Base-by-base conservation (phyloP, 179 eudicot species). In the Nepenthes alata region DNA sequence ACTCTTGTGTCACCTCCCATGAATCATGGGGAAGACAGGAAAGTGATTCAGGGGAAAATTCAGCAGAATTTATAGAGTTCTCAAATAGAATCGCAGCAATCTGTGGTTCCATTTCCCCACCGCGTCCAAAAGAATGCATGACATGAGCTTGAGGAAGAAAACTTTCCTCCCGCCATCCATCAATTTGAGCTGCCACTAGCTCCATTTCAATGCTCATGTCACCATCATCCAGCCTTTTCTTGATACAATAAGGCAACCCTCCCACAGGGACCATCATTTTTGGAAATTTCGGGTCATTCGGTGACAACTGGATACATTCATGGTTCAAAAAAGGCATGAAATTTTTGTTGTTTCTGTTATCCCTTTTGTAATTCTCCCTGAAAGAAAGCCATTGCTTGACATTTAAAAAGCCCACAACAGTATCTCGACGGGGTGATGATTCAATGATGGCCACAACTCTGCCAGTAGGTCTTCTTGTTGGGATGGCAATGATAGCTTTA, bases 401-500 rank as follows among this genome's bases (percentile, higher is more conserved):
- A 73, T 67, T 72, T 41, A 93, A 79, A 79, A 81, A 83, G 12
- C 98, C 98, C 48, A 89, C 88, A 58, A 89, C 63, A 51, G 83
- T 35, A 48, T 79, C 77, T 63, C 95, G 77, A 11, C 87, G 84
- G 35, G 70, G 67, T 47, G 98, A 89, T 61, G 74, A 81, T 70
- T 89, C 83, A 53, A 85, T 63, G 7, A 93, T 78, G 5, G 85
- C 83, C 53, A 89, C 88, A 62, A 93, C 91, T 72, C 62, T 74
- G 49, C 98, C 96, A 11, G 96, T 86, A 53, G 98, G 98, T 61
- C 98, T 66, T 69, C 85, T 89, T 54, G 80, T 81, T 44, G 96
- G 88, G 64, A 61, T 73, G 45, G 82, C 72, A 68, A 66, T 71
- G 25, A 81, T 66, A 48, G 74, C 53, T 3, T 79, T 72, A 66